These are phyloP conservation scores for Astrothelium subdiscretum DNA, from an alignment of 495 filamentous ascomycete species.

Conservation along the genomic window DNA sequence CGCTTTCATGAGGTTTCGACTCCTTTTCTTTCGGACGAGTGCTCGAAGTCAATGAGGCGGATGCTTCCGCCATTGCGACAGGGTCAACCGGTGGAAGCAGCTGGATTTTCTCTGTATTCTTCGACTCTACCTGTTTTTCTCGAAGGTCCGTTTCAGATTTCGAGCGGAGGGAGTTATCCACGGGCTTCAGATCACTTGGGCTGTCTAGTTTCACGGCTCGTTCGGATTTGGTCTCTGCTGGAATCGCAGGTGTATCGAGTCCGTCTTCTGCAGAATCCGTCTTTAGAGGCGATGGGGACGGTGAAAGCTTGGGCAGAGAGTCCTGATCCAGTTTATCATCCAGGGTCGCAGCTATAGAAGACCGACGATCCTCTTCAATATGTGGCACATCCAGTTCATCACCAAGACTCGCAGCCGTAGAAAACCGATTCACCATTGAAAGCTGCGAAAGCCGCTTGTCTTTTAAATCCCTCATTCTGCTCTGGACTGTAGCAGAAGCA, in stretches of 20 bases:
- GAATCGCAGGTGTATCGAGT: neutral
- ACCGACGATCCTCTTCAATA: slow-evolving; percentile 25
- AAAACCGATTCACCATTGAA: neutral
- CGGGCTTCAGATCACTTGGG: neutral
- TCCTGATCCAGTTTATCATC: slow-evolving; percentile 20
- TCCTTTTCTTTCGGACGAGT: slow-evolving; percentile 14
- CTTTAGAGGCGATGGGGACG: slow-evolving; percentile 8
- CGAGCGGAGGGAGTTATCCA: neutral
- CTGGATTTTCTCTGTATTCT: neutral
- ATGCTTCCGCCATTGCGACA: neutral
- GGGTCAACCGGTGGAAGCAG: neutral
- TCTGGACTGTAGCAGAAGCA: slow-evolving; percentile 42
- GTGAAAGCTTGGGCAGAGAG: slow-evolving; percentile 12
- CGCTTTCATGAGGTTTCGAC: neutral
- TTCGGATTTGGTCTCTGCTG: neutral
- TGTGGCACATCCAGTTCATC: slow-evolving; percentile 36
- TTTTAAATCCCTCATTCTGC: slow-evolving; percentile 15
- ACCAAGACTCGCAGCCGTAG: neutral
- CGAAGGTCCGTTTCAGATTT: neutral
- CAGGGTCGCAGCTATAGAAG: slow-evolving; percentile 28
- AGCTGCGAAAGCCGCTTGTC: slow-evolving; percentile 7
- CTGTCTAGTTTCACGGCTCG: neutral
- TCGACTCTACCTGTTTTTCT: neutral
- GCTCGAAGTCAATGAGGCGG: slow-evolving; percentile 13
- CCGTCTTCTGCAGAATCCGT: neutral